phyloP scores from a whole-genome alignment of 129 eudicot species.

The Calendula officinalis region DNA sequence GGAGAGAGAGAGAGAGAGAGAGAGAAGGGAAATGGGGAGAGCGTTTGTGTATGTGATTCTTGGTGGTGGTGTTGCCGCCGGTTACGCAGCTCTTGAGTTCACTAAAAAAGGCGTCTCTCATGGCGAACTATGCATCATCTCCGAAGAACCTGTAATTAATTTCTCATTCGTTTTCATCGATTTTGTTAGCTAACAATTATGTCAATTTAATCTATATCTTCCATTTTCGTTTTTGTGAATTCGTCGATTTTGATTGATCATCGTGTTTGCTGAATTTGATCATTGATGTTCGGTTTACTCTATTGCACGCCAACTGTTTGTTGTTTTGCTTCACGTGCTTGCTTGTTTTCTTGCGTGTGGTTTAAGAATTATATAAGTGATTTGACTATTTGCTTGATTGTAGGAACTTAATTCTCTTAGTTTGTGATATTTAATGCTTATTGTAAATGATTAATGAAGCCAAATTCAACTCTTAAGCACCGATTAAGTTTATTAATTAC shows the following conservation, averaged over 20 bases:
- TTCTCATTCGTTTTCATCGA: conserved; percentile 25
- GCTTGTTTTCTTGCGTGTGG: background rate
- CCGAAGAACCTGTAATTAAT: conserved; percentile 74
- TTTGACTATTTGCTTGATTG: conserved; percentile 20
- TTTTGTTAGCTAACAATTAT: background rate
- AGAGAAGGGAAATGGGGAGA: conserved; percentile 60
- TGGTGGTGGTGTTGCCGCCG: conserved; percentile 99
- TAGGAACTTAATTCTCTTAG: conserved; percentile 6
- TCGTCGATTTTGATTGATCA: conserved; percentile 15
- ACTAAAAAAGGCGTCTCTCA: conserved; percentile 65
- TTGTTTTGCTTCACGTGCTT: conserved; percentile 13
- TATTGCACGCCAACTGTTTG: conserved; percentile 37
- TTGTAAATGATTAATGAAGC: background rate
- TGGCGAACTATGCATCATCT: conserved; percentile 98
- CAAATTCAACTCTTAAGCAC: background rate
- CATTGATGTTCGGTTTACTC: conserved; percentile 20
- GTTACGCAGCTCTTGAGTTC: conserved; percentile 97
- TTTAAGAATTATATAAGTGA: conserved; percentile 1
- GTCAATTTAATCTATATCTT: background rate
- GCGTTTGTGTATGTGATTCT: conserved; percentile 87
- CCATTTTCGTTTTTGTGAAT: background rate
- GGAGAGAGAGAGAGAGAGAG: conserved; percentile 5
- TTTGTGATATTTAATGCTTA: conserved; percentile 3
- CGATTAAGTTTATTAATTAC: background rate
- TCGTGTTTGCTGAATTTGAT: conserved; percentile 9